Percentiles rank a stretch among this genome's conserved stretches.
Conservation (phyloP, 2,329 filamentous ascomycete species). For the Colletotrichum abscissum region DNA sequence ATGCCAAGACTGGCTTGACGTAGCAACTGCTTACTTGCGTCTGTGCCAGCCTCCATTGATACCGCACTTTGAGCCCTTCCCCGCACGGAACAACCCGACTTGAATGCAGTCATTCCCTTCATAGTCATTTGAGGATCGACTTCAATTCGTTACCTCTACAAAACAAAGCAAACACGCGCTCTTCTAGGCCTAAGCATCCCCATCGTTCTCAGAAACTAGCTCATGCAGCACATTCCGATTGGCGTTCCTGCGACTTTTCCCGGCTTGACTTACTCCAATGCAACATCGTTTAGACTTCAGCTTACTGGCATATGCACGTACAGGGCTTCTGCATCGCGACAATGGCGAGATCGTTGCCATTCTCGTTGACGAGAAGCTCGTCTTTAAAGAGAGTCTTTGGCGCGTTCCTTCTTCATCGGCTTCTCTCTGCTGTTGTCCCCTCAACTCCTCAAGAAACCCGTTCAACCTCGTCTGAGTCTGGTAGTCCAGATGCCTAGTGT, state of each 20-base stretch:
- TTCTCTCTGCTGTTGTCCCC: background rate
- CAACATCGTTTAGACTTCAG: slow-evolving; percentile 7
- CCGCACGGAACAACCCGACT: too few species aligned
- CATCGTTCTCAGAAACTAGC: background rate
- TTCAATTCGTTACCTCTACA: too few species aligned
- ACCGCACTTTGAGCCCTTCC: too few species aligned
- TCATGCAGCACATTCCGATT: slow-evolving; percentile 5
- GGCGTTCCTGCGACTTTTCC: background rate
- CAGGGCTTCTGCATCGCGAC: background rate
- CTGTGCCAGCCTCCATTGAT: too few species aligned
- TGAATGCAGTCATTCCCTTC: too few species aligned
- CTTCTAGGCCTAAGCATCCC: background rate
- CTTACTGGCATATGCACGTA: slow-evolving; percentile 23
- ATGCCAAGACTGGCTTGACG: too few species aligned
- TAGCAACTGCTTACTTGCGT: too few species aligned
- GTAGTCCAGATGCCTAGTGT: background rate
- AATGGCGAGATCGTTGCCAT: background rate
- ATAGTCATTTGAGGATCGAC: too few species aligned
- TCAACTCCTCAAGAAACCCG: background rate
- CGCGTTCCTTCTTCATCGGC: too few species aligned
- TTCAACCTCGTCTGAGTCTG: background rate
- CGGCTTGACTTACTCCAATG: background rate
- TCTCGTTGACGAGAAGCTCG: background rate
- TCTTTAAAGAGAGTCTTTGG: background rate
- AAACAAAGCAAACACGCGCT: background rate